Evolutionary conservation across 345 rosid species (phyloP), one percentile per base, ranked within the genome.

Genomic region (Mercurialis annua): DNA sequence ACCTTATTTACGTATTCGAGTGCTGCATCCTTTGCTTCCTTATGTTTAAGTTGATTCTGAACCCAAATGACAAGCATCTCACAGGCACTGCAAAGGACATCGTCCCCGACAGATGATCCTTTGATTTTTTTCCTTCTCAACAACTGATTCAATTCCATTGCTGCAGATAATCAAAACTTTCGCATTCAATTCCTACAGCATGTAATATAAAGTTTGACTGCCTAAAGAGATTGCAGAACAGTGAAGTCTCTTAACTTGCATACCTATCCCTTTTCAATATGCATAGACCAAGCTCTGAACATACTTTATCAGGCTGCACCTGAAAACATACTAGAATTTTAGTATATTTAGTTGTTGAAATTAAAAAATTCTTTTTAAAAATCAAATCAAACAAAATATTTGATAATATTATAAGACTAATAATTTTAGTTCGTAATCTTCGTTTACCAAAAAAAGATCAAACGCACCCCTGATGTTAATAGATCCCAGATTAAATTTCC

Each of bases 401-500:
- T n/a, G n/a, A n/a, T n/a, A n/a, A n/a, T n/a, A n/a, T n/a, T n/a
- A n/a, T n/a, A n/a, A n/a, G n/a, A n/a, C n/a, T n/a, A n/a, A n/a
- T n/a, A n/a, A n/a, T n/a, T n/a, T n/a, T n/a, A n/a, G n/a, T n/a
- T n/a, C n/a, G n/a, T n/a, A n/a, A n/a, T n/a, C n/a, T n/a, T n/a
- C n/a, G n/a, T n/a, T n/a, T n/a, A n/a, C n/a, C n/a, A n/a, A n/a
- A n/a, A n/a, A n/a, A n/a, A n/a, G n/a, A n/a, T 21, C 2, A 33
- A 33, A 46, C 84, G 1, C 55, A 90, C 96, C 85, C 90, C 85
- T n/a, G 87, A 69, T 64, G 83, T 74, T 66, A 91, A 68, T 58
- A 91, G 91, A 30, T 85, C 73, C 92, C 92, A 91, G 71, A 91
- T 87, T 21, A 84, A 36, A 10, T 89, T 88, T 63, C 93, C 96